Percentiles rank a stretch among this genome's conserved stretches.
Conservation (phyloP, 768 basidiomycete genomes). For the Lactarius psammicola region DNA sequence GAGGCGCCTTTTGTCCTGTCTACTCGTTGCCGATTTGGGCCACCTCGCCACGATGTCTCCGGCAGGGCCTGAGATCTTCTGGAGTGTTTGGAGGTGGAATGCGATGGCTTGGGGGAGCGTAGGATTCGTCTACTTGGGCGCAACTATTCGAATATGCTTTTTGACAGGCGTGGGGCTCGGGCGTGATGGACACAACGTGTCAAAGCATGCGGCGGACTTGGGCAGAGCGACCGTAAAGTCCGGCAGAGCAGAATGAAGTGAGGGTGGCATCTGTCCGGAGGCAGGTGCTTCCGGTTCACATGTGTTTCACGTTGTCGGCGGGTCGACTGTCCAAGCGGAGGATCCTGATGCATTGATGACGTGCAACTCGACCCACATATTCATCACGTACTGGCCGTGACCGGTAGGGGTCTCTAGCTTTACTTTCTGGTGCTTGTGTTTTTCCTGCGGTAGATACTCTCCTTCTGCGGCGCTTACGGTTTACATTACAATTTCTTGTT, state of each 20-base stretch:
- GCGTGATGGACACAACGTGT: constrained; percentile 1
- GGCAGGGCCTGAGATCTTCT: constrained; percentile 43
- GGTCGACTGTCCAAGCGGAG: not conserved
- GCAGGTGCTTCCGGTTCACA: not conserved
- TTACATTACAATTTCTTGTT: constrained; percentile 3
- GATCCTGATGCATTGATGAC: not conserved
- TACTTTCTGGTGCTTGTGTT: not conserved
- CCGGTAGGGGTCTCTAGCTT: not conserved
- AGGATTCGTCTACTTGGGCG: constrained; percentile 52
- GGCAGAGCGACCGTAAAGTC: not conserved
- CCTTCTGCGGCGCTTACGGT: not conserved
- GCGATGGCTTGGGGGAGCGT: constrained; percentile 55
- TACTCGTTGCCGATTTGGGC: constrained; percentile 51
- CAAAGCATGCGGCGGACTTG: not conserved
- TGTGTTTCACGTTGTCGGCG: not conserved
- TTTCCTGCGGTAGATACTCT: not conserved
- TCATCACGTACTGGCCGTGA: not conserved
- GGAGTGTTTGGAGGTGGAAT: constrained; percentile 49
- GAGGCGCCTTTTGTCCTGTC: constrained; percentile 43
- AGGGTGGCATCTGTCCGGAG: not conserved
- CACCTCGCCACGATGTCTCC: constrained; percentile 48
- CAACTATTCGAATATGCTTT: constrained; percentile 45
- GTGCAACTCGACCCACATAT: not conserved
- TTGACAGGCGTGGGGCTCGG: constrained; percentile 38
- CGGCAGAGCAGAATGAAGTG: not conserved